Conservation (phyloP, 306 rosid species). For the Quercus berberidifolia region DNA sequence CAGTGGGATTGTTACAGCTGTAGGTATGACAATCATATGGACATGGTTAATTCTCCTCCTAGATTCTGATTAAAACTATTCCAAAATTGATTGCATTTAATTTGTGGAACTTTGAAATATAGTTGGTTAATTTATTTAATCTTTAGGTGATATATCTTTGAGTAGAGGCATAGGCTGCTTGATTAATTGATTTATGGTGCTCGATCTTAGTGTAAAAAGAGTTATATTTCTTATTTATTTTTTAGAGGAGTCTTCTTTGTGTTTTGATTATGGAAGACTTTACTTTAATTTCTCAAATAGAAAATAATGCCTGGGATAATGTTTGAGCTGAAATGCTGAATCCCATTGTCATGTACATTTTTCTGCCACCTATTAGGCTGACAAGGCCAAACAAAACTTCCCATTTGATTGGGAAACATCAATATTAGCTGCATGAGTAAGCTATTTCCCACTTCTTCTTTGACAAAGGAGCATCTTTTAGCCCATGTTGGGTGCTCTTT, state of each 20-base stretch:
- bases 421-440: background rate
- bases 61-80: background rate
- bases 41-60: constrained; percentile 18
- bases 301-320: background rate
- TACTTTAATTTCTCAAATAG: background rate
- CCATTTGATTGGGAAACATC: background rate
- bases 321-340: background rate
- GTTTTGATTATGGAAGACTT: background rate
- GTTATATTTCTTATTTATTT: background rate
- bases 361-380: background rate
- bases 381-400: background rate
- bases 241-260: background rate
- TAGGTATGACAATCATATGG: constrained; percentile 54
- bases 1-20: constrained; percentile 86
- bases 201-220: background rate
- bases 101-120: background rate
- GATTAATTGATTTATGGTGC: background rate
- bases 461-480: background rate
- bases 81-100: background rate
- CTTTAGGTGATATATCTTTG: background rate
- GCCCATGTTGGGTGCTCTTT: background rate
- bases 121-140: background rate
- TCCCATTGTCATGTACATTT: background rate
- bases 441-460: background rate
- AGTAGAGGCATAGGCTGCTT: background rate